These are phyloP conservation scores for Rosa rugosa DNA, from an alignment of 306 rosid species.

Conservation along the genomic window DNA sequence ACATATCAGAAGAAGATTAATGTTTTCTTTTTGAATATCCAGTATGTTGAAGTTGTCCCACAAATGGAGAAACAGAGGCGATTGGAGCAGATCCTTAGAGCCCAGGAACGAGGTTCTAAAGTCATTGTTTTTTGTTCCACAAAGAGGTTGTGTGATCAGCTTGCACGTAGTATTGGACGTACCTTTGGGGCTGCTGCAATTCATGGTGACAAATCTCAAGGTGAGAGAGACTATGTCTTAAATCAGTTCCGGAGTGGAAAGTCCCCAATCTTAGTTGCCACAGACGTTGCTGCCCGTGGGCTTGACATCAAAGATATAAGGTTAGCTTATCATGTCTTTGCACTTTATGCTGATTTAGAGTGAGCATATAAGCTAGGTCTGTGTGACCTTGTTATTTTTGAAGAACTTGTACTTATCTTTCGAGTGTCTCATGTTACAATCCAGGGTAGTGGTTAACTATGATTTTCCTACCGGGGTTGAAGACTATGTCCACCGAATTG, in stretches of 20 bases:
- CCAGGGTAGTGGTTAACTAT: constrained; percentile 94
- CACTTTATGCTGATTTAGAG: not conserved
- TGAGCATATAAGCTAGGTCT: constrained; percentile 11
- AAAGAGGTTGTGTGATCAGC: constrained; percentile 93
- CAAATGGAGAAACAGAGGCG: constrained; percentile 99
- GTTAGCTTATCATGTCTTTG: constrained; percentile 35
- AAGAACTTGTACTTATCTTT: not conserved
- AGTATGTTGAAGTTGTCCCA: constrained; percentile 97
- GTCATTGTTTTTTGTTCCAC: constrained; percentile 92
- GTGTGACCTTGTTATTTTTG: constrained; percentile 11
- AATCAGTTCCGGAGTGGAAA: constrained; percentile 91
- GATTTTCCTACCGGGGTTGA: constrained; percentile 96
- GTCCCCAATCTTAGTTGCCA: constrained; percentile 91
- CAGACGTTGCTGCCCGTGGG: constrained; percentile 99
- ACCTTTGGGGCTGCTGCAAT: constrained; percentile 94
- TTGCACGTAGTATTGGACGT: constrained; percentile 83
- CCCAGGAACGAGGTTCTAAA: constrained; percentile 94
- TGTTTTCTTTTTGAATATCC: constrained; percentile 20
- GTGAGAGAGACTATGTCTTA: constrained; percentile 93
- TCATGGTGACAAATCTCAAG: constrained; percentile 98
- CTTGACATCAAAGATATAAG: constrained; percentile 99
- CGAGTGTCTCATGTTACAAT: constrained; percentile 6
- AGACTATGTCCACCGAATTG: constrained; percentile 96
- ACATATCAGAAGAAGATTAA: not conserved
- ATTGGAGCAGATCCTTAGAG: constrained; percentile 90